These are phyloP conservation scores for Cercophora scortea DNA, from an alignment of 495 filamentous ascomycete genomes.

Conservation along the genomic window DNA sequence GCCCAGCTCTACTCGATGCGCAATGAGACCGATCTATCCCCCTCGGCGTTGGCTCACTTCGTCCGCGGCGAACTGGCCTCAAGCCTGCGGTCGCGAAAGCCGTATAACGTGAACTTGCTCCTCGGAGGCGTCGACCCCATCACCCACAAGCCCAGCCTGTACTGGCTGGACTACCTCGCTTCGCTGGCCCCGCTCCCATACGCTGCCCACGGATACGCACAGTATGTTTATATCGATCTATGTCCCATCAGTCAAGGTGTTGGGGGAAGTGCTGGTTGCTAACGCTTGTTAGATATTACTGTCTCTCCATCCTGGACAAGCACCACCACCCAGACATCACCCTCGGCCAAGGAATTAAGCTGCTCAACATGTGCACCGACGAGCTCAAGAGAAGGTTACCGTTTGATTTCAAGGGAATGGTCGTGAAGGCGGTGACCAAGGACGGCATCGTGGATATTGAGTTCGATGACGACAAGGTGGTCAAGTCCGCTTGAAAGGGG, in stretches of 20 bases:
- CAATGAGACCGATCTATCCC: slow-evolving; percentile 83
- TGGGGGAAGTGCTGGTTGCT: not conserved
- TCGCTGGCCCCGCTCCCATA: slow-evolving; percentile 82
- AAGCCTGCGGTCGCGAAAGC: slow-evolving; percentile 81
- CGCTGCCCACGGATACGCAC: slow-evolving; percentile 95
- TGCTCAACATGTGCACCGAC: slow-evolving; percentile 88
- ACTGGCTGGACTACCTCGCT: slow-evolving; percentile 97
- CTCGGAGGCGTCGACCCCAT: slow-evolving; percentile 87
- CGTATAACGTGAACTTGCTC: slow-evolving; percentile 92
- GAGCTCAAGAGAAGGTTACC: slow-evolving; percentile 93
- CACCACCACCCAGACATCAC: slow-evolving; percentile 92
- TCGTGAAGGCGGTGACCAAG: slow-evolving; percentile 89
- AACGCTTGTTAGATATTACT: slow-evolving; percentile 59
- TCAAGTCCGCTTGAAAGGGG: slow-evolving; percentile 50
- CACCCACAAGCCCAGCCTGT: slow-evolving; percentile 77
- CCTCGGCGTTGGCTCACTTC: slow-evolving; percentile 81
- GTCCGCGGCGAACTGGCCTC: slow-evolving; percentile 87
- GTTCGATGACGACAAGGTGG: slow-evolving; percentile 70
- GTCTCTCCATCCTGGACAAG: slow-evolving; percentile 92
- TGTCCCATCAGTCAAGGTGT: too few species aligned
- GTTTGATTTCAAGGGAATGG: slow-evolving; percentile 94
- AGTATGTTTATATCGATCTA: slow-evolving; percentile 49
- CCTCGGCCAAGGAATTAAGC: slow-evolving; percentile 79
- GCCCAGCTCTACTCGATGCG: slow-evolving; percentile 97
- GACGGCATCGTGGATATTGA: slow-evolving; percentile 77